Conservation (phyloP, 768 basidiomycete genomes). For the Suillus weaverae region DNA sequence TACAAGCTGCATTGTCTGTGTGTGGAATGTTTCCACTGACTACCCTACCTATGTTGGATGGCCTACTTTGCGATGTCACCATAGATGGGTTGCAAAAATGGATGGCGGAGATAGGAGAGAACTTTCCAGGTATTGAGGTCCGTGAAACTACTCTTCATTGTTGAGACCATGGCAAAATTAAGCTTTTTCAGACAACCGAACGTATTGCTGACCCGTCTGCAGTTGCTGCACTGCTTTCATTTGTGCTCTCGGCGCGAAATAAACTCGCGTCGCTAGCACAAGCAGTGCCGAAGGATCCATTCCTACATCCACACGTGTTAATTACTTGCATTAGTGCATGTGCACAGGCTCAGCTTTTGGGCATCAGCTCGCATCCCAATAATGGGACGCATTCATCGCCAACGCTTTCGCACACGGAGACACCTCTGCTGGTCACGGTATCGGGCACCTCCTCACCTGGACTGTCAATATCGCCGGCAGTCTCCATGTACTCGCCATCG, state of each 20-base stretch:
- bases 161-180: conserved; percentile 6
- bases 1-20: conserved; percentile 69
- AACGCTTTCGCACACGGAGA: conserved; percentile 32
- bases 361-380: conserved; percentile 1
- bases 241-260: conserved; percentile 67
- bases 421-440: conserved; percentile 14
- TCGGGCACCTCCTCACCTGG: conserved; percentile 16
- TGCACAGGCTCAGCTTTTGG: conserved; percentile 20
- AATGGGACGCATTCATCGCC: conserved; percentile 17
- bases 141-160: conserved; percentile 5
- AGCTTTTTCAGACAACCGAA: conserved; percentile 55
- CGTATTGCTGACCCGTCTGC: conserved; percentile 72
- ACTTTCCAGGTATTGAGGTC: conserved; percentile 61
- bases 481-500: conserved; percentile 17
- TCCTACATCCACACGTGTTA: conserved; percentile 66
- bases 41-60: conserved; percentile 43
- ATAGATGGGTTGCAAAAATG: conserved; percentile 70
- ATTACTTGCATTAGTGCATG: conserved; percentile 44
- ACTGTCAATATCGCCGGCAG: conserved; percentile 16
- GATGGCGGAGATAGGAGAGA: conserved; percentile 65
- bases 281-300: conserved; percentile 72
- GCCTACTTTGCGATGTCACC: conserved; percentile 76
- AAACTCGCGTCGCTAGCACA: conserved; percentile 57
- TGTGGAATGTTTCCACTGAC: conserved; percentile 62
- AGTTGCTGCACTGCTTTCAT: conserved; percentile 67